Evolutionary conservation across 2,329 filamentous ascomycete genomes (phyloP), one percentile per base, ranked within the genome.

Genomic region (Pestalotiopsis sp.): DNA sequence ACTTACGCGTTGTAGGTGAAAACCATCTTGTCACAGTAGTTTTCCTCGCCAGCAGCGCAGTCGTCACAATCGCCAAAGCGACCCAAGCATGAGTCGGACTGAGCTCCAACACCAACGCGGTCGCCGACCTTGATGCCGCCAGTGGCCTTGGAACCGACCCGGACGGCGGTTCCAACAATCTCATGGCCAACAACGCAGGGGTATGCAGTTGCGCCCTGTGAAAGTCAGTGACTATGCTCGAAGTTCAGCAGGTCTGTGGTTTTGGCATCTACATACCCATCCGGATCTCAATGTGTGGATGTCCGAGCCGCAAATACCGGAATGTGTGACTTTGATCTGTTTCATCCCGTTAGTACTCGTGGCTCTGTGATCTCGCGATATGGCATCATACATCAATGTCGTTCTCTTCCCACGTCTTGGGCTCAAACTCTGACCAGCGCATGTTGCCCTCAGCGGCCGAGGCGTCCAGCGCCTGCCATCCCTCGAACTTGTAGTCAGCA

Each of bases 101-200:
- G 84, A 5, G 84, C 84, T 68, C 85, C 85, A 39, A 86, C 78
- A 38, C 85, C 85, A 49, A 87, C 85, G 13, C 86, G 80, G 70
- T 89, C 87, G 61, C 87, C 86, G 27, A 87, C 69, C 61, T 81
- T 78, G 73, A 87, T 80, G n/a, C 77, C 71, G 5, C 68, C 75
- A 12, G 79, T 69, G 31, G 72, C 70, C 66, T 68, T 58, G 12
- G 75, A 72, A 9, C 84, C 85, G 27, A 86, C 74, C 6, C 80
- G 79, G 27, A 81, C 78, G 3, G 81, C 80, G 7, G 73, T 78
- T 14, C 85, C 84, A 69, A 85, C 79, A 52, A 87, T 86, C 68
- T 86, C 85, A 73, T 86, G 84, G 52, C 84, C 84, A 7, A 83
- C 80, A 27, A 79, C 79, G n/a, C 14, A 17, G 9, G 61, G 61